Conservation (phyloP, 2,329 filamentous ascomycete genomes). For the Colletotrichum sp. region DNA sequence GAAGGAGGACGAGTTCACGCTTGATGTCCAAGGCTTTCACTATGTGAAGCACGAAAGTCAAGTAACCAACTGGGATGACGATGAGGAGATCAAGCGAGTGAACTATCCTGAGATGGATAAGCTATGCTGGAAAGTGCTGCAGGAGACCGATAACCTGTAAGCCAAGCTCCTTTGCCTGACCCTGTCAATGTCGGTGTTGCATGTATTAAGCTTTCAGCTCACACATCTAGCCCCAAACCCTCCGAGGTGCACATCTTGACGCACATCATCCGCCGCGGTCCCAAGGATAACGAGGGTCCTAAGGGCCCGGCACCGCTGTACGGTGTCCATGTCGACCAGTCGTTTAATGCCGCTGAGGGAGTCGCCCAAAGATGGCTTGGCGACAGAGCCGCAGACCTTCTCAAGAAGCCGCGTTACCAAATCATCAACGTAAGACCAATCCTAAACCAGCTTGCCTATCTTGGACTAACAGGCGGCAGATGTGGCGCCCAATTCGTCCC, state of each 20-base stretch:
- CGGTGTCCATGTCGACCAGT: slow-evolving; percentile 61
- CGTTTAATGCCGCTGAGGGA: slow-evolving; percentile 45
- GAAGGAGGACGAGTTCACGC: slow-evolving; percentile 69
- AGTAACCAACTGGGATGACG: slow-evolving; percentile 62
- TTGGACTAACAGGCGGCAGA: slow-evolving; percentile 46
- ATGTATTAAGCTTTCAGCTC: background rate
- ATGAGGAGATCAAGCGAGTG: slow-evolving; percentile 53
- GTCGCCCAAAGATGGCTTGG: slow-evolving; percentile 13
- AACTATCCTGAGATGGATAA: slow-evolving; percentile 28
- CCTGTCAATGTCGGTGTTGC: background rate
- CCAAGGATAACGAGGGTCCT: slow-evolving; percentile 2
- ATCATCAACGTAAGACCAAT: slow-evolving; percentile 58
- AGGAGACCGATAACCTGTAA: slow-evolving; percentile 6
- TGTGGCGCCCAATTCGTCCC: slow-evolving; percentile 38
- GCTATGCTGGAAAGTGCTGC: slow-evolving; percentile 18
- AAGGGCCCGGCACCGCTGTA: slow-evolving; percentile 17
- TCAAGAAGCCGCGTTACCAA: slow-evolving; percentile 48
- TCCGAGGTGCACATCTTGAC: slow-evolving; percentile 14
- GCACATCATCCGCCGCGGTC: slow-evolving; percentile 14
- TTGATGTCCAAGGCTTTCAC: slow-evolving; percentile 61
- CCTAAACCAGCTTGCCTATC: slow-evolving; percentile 46
- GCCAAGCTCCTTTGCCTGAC: background rate
- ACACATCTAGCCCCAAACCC: slow-evolving; percentile 2
- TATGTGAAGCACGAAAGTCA: slow-evolving; percentile 52
- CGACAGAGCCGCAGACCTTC: slow-evolving; percentile 28